Base-by-base conservation (phyloP, 2,329 filamentous ascomycete genomes). In the Phialophora chinensis region DNA sequence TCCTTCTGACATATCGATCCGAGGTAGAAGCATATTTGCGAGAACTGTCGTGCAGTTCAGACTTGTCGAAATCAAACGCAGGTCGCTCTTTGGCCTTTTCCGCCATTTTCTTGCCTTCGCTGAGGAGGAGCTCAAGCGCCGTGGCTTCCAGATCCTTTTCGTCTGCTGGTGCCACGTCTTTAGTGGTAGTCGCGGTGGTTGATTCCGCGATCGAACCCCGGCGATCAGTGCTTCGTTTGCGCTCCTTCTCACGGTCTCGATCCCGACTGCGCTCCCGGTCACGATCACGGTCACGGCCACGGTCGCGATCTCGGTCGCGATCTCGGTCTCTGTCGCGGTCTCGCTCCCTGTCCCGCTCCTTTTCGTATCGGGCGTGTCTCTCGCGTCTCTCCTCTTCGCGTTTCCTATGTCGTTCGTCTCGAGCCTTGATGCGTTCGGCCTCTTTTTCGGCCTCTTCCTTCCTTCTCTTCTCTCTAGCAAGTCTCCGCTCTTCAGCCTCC, bases 91-190 rank as follows among this genome's bases (percentile, higher is more conserved):
- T 77, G 3, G 81, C 79, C 71, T 84, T 85, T 27, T 83, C 83
- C 8, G 84, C 82, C 67, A 85, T 78, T 69, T 84, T 80, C 71
- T 85, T 81, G 56, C 84, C 83, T 74, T 87, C 85, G 70, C 80
- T 81, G 25, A 87, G 72, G 11, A 87, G 78, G 67, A 83, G 73
- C 65, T 85, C 80, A 60, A 87, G 76, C 11, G 85, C 85, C 44
- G 83, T 79, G 68, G 85, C 82, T 71, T 87, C 85, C 54, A 87
- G 73, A 20, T 83, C 80, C 73, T 86, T 85, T 65, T 86, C 84
- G 64, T 82, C 80, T 57, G 85, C 80, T n/a, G 14, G 59, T 10
- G 75, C 73, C 33, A 76, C 74, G 3, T 75, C 73, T 35, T 69
- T 69, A n/a, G 63, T 59, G 14, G 61, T 31, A 14, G 76, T 74